Base-by-base conservation (phyloP, 1,284 basidiomycete species). In the Puccinia horiana region DNA sequence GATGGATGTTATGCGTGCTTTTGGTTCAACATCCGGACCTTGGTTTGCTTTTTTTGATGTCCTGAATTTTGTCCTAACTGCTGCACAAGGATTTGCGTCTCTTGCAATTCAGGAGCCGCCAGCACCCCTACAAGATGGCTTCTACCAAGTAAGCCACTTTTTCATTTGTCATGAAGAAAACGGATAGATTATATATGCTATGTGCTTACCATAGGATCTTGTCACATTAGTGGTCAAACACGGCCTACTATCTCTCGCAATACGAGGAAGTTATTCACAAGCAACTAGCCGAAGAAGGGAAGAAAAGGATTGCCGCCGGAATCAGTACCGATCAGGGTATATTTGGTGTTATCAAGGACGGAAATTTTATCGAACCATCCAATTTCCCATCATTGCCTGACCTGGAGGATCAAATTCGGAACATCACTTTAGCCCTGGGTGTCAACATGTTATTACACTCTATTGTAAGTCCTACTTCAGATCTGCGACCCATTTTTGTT, bases 81-180 rank as follows among this genome's bases (percentile, higher is more conserved):
- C 52, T n/a, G 78, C n/a, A 61, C 47, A 56, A 69, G 78, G 67
- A 56, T 32, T 18, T 29, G 69, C 40, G 9, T 49, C 69, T 8
- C 56, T 72, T 63, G 78, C 52, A 0, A 80, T 80, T 14, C 2
- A 72, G 52, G 78, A 80, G 37, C 78, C 78, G 11, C 78, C 78
- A 49, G 78, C 65, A 2, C 67, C 78, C 14, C 56, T 80, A 23
- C 67, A 73, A 73, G 78, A 80, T 80, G 78, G 78, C 9, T 80
- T 80, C 61, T 52, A 58, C 14, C 67, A 80, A 44, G 78, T 73
- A 73, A 73, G 40, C 35, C 23, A 16, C 9, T 58, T 58, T 63
- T 11, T 40, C 44, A 12, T 3, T 44, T 52, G 1, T 18, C 32
- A 49, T 35, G 23, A 8, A 8, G n/a, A n/a, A n/a, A n/a, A n/a